Conservation (phyloP, 1,284 basidiomycete species). For the Marasmius oreades region DNA sequence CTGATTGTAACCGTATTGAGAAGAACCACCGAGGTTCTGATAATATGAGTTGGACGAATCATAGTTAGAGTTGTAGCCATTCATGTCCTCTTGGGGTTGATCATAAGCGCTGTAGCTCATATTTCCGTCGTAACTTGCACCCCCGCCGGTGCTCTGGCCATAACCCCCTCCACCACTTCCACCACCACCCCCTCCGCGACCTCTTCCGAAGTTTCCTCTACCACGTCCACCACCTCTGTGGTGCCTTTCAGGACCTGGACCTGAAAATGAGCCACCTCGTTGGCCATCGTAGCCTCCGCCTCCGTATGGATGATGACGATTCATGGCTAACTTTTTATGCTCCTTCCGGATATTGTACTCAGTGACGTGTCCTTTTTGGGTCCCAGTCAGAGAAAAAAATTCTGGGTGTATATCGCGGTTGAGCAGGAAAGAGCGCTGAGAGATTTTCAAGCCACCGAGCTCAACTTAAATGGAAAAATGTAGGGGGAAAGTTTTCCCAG, state of each 20-base stretch:
- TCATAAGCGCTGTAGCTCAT: slow-evolving; percentile 54
- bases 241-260: slow-evolving; percentile 69
- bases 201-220: slow-evolving; percentile 41
- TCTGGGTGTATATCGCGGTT: slow-evolving; percentile 9
- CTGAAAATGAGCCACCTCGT: slow-evolving; percentile 61
- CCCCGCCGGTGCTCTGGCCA: background rate
- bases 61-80: slow-evolving; percentile 57
- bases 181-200: slow-evolving; percentile 49
- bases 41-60: slow-evolving; percentile 61
- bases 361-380: slow-evolving; percentile 14
- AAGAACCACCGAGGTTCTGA: slow-evolving; percentile 54
- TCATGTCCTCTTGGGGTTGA: slow-evolving; percentile 60
- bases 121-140: slow-evolving; percentile 44
- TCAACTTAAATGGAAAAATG: slow-evolving; percentile 18
- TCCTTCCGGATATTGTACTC: slow-evolving; percentile 14
- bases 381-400: slow-evolving; percentile 1
- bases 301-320: slow-evolving; percentile 73
- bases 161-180: slow-evolving; percentile 40
- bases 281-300: slow-evolving; percentile 63
- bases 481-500: background rate
- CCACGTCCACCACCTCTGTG: slow-evolving; percentile 58
- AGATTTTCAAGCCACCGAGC: slow-evolving; percentile 13
- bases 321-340: slow-evolving; percentile 18
- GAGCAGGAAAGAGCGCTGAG: background rate
- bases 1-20: slow-evolving; percentile 48